Base-by-base conservation (phyloP, 257 asterid genomes). In the Penstemon davidsonii region DNA sequence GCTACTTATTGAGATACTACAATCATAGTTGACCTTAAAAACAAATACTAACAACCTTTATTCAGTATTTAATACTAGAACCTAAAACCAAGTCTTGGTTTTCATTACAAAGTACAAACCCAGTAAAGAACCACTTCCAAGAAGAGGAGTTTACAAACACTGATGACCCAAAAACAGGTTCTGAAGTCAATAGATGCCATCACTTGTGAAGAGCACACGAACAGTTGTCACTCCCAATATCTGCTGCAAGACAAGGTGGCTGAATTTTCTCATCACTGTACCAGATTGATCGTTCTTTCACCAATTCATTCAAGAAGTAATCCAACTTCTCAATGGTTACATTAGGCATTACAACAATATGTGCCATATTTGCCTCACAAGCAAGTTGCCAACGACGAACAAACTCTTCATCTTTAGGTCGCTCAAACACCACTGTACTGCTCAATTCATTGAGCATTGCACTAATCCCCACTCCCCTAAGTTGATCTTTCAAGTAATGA, bases 361-460 rank as follows among this genome's bases (percentile, higher is more conserved):
- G 97, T 7, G 99, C 94, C 90, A 93, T 88, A 66, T 87, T 84
- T 62, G 96, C 86, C 80, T 93, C 95, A 47, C 97, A 90, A 38
- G 99, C 99, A 18, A 93, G 94, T 64, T 93, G 99, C 97, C 99
- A 93, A 10, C 85, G 85, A 7, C 96, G 93, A 60, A 93, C 96
- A 78, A 93, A 93, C 65, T 83, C 95, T 76, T 82, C 97, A 62
- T 88, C 91, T 4, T 57, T 83, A n/a, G 99, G 99, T 39, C 99
- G 81, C 74, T 90, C 97, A 80, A 93, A 90, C 70, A 93, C 96
- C 41, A 93, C 97, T 0, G 99, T 90, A 68, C 99, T 90, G 82
- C 99, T 93, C 65, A 93, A 82, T 75, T 93, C 99, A 58, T 93
- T 93, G 62, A 88, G 96, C 96, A 93, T 88, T 45, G 95, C 95